Evolutionary conservation across 257 asterid species (phyloP), one percentile per base, ranked within the genome.

Genomic region (Salvia hispanica): DNA sequence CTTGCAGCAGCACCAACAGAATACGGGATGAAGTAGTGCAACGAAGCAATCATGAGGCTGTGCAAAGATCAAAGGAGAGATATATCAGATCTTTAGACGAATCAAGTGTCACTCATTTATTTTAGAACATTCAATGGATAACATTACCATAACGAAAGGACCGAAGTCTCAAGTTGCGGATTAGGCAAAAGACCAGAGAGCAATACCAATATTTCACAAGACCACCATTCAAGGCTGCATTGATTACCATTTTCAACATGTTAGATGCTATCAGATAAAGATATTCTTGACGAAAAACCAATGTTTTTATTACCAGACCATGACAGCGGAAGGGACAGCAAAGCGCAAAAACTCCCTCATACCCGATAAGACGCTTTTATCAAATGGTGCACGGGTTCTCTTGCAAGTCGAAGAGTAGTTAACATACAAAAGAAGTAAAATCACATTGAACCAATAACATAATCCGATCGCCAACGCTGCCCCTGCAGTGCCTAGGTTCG

Each of bases 1-100:
- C 92, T 86, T 57, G 83, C 87, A n/a, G 85, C 87, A 73, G 89
- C 85, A 58, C 89, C 87, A 42, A 81, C 13, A 8, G 92, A 86
- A 75, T 77, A 83, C n/a, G 89, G 89, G 57, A 83, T 63, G 67
- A 39, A 86, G 76, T 75, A 86, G 63, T 83, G 89, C 72, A 79
- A 63, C 2, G 87, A 79, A 69, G 78, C 77, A 60, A 79, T 74
- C 82, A 72, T 52, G 50, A 86, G 82, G 76, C 92, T 86, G 87
- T 67, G 21, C 52, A 55, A 45, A 68, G 40, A 70, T 46, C 18
- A 60, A 67, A 34, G 1, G 59, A 15, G 45, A 52, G 6, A 13
- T 64, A 14, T 46, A 5, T 42, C 52, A 42, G 37, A 48, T 47
- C 11, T 9, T 9, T 53, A 48, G 5, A 58, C 33, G 11, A 44